Percentiles rank a stretch among this genome's conserved stretches.
Conservation (phyloP, 768 basidiomycete genomes). For the Ramaria sp. region DNA sequence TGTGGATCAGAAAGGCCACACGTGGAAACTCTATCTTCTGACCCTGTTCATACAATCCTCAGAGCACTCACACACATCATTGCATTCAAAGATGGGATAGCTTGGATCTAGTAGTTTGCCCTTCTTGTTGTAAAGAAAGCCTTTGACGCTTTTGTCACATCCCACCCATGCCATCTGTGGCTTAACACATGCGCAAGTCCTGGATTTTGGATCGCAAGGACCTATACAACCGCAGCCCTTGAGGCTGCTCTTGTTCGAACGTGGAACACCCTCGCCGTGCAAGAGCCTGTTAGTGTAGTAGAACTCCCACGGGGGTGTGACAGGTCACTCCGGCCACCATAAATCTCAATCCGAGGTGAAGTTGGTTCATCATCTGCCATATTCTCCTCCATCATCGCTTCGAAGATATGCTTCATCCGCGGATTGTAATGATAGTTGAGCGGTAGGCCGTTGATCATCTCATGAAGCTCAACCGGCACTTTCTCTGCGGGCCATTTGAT, state of each 20-base stretch:
- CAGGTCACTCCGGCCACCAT: slow-evolving; percentile 60
- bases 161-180: slow-evolving; percentile 39
- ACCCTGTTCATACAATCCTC: slow-evolving; percentile 79
- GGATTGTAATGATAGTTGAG: slow-evolving; percentile 26
- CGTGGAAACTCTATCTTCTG: slow-evolving; percentile 16
- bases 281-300: slow-evolving; percentile 78
- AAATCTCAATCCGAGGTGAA: slow-evolving; percentile 56
- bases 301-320: slow-evolving; percentile 78
- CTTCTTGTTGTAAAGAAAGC: slow-evolving; percentile 61
- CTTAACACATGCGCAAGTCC: slow-evolving; percentile 57
- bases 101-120: slow-evolving; percentile 36
- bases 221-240: slow-evolving; percentile 69
- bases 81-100: slow-evolving; percentile 79
- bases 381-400: slow-evolving; percentile 53
- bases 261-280: slow-evolving; percentile 57
- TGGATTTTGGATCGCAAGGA: slow-evolving; percentile 62
- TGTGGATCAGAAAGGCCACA: background rate
- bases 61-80: slow-evolving; percentile 69
- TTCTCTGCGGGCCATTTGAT: slow-evolving; percentile 10
- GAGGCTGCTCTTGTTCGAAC: slow-evolving; percentile 47
- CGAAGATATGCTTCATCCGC: slow-evolving; percentile 44
- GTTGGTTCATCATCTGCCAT: slow-evolving; percentile 56
- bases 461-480: slow-evolving; percentile 48
- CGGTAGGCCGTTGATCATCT: slow-evolving; percentile 49
- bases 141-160: slow-evolving; percentile 19